A percentile compares a stretch with the other conserved stretches of the same genome.
Evolutionary conservation across 1,139 yeast genomes (phyloP).

Genomic region (Suhomyces bribrorum): DNA sequence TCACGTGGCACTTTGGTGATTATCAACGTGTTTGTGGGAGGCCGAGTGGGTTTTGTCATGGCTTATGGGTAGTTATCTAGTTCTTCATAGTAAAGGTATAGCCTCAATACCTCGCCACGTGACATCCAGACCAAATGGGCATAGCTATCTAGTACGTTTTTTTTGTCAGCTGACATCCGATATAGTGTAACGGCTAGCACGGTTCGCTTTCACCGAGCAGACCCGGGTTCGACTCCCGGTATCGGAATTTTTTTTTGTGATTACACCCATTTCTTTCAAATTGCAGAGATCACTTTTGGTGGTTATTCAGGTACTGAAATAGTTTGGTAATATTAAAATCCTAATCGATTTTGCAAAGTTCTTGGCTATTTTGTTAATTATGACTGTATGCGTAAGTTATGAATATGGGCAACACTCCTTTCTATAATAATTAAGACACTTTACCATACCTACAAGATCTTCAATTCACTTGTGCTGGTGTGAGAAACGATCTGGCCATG

Average conservation of each 20-base stretch:
- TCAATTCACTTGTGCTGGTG: too few species aligned
- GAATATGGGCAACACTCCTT: too few species aligned
- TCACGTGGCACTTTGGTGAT: slow-evolving; percentile 31
- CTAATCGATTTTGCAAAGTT: too few species aligned
- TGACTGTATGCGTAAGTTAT: too few species aligned
- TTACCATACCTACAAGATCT: too few species aligned
- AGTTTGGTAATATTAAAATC: too few species aligned
- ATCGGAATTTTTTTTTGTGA: slow-evolving; percentile 50
- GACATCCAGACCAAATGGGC: neutral
- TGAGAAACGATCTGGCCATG: too few species aligned
- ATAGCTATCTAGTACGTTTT: neutral
- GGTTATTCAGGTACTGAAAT: too few species aligned
- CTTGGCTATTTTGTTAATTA: too few species aligned
- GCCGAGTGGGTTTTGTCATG: slow-evolving; percentile 4
- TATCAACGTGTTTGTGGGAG: slow-evolving; percentile 44
- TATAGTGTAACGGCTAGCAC: slow-evolving; percentile 83
- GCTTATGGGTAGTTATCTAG: neutral
- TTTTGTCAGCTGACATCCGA: slow-evolving; percentile 41
- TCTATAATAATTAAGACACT: too few species aligned
- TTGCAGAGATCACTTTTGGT: too few species aligned
- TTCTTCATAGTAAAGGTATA: neutral
- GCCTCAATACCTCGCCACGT: neutral
- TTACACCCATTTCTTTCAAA: too few species aligned
- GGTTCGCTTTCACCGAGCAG: slow-evolving; percentile 83
- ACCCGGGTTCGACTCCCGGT: slow-evolving; percentile 86